A percentile compares a stretch with the other conserved stretches of the same genome.
These are phyloP conservation scores for Alternaria infectoria DNA, from an alignment of 2,329 filamentous ascomycete species.

Conservation along the genomic window DNA sequence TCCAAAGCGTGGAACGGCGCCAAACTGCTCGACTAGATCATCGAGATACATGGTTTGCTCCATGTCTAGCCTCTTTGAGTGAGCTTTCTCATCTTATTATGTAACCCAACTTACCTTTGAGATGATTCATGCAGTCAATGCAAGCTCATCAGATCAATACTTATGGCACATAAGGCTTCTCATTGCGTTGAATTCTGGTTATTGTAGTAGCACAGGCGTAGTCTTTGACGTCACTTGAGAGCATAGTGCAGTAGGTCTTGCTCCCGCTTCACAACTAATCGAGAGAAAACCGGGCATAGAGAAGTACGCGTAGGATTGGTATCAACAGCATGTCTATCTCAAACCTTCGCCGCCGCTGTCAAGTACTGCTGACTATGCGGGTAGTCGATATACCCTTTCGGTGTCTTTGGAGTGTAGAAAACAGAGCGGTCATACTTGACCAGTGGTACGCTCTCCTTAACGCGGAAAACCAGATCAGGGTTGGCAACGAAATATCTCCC, in stretches of 20 bases:
- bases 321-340: background rate
- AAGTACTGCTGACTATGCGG: constrained; percentile 14
- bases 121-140: too few species aligned
- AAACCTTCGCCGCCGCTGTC: background rate
- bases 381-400: constrained; percentile 23
- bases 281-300: background rate
- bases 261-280: background rate
- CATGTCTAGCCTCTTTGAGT: too few species aligned
- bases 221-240: background rate
- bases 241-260: background rate
- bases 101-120: too few species aligned
- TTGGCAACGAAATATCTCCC: constrained; percentile 55
- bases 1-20: too few species aligned
- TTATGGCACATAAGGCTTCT: too few species aligned
- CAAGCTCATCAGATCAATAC: too few species aligned
- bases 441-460: constrained; percentile 49
- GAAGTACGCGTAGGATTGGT: background rate
- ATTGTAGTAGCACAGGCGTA: too few species aligned
- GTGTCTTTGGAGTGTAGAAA: constrained; percentile 17
- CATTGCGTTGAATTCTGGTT: too few species aligned
- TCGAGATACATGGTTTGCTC: too few species aligned
- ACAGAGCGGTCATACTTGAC: constrained; percentile 47
- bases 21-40: too few species aligned
- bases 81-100: too few species aligned
- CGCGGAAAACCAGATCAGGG: constrained; percentile 54